phyloP scores from a whole-genome alignment of 345 rosid species.

The Cochlearia excelsa region DNA sequence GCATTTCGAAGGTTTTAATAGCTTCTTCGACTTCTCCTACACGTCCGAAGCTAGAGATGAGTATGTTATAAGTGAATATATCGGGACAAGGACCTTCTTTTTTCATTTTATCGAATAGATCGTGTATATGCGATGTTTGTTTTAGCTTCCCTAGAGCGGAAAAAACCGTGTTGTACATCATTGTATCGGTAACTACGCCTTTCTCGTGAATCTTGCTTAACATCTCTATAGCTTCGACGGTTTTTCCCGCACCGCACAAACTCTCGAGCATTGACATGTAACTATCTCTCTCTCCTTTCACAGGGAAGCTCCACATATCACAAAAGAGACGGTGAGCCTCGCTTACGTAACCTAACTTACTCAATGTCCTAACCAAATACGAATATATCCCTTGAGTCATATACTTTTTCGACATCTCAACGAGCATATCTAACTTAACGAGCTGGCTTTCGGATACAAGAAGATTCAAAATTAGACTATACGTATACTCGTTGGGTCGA shows the following conservation, averaged over 20 bases:
- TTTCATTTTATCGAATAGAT: constrained; percentile 81
- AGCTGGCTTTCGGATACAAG: constrained; percentile 68
- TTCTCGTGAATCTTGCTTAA: constrained; percentile 66
- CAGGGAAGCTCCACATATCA: constrained; percentile 85
- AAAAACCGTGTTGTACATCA: constrained; percentile 74
- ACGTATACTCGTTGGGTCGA: constrained; percentile 68
- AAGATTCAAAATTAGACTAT: constrained; percentile 53
- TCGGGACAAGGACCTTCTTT: constrained; percentile 68
- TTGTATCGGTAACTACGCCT: constrained; percentile 57
- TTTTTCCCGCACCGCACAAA: constrained; percentile 69
- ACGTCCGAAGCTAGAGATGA: constrained; percentile 76
- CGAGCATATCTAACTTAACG: constrained; percentile 53
- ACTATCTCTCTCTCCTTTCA: constrained; percentile 70
- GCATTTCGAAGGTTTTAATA: constrained; percentile 74
- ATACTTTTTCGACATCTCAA: constrained; percentile 66
- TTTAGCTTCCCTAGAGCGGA: constrained; percentile 69
- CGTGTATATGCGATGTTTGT: constrained; percentile 61
- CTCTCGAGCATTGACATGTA: constrained; percentile 70
- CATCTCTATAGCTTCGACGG: constrained; percentile 73
- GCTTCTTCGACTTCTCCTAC: constrained; percentile 70
- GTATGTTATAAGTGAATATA: constrained; percentile 73
- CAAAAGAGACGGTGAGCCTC: constrained; percentile 87
- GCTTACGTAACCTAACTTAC: constrained; percentile 69
- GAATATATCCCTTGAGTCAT: constrained; percentile 74
- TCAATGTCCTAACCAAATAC: constrained; percentile 63